Percentiles rank a stretch among this genome's conserved stretches.
Evolutionary conservation across 352 stramenopile genomes (phyloP).

Genomic region (Globisporangium carolinianum): DNA sequence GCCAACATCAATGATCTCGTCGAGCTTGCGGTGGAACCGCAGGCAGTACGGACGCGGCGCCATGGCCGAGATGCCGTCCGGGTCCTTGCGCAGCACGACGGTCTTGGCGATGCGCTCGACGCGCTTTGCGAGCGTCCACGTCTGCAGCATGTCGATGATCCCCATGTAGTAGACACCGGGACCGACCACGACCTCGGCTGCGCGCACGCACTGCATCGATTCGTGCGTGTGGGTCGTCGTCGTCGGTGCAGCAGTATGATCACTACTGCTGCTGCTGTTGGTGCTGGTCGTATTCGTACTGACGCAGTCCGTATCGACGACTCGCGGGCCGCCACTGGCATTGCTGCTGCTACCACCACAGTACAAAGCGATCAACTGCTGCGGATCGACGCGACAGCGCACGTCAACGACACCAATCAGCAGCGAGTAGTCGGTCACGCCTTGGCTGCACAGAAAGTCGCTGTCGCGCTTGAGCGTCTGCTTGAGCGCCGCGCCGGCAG

Average conservation of each 20-base stretch:
- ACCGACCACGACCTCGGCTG: slow-evolving; percentile 71
- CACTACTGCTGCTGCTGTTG: too few species aligned
- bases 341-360: too few species aligned
- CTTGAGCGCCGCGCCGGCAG: slow-evolving; percentile 33
- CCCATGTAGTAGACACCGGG: slow-evolving; percentile 85
- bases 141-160: slow-evolving; percentile 84
- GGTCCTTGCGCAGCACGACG: slow-evolving; percentile 53
- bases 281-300: too few species aligned
- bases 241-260: background rate
- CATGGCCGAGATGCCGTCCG: slow-evolving; percentile 73
- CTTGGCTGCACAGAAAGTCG: slow-evolving; percentile 56
- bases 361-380: slow-evolving; percentile 17
- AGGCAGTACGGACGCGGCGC: slow-evolving; percentile 53
- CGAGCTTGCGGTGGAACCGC: slow-evolving; percentile 64
- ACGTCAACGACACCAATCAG: slow-evolving; percentile 74
- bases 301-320: too few species aligned
- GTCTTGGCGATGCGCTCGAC: slow-evolving; percentile 75
- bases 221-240: slow-evolving; percentile 28
- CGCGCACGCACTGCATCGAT: slow-evolving; percentile 52
- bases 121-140: slow-evolving; percentile 64
- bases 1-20: slow-evolving; percentile 69
- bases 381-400: slow-evolving; percentile 64
- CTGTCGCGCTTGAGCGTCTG: slow-evolving; percentile 62
- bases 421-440: slow-evolving; percentile 85
- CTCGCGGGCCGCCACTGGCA: too few species aligned